Base-by-base conservation (phyloP, 2,329 filamentous ascomycete genomes). In the Botrytis paeoniae region DNA sequence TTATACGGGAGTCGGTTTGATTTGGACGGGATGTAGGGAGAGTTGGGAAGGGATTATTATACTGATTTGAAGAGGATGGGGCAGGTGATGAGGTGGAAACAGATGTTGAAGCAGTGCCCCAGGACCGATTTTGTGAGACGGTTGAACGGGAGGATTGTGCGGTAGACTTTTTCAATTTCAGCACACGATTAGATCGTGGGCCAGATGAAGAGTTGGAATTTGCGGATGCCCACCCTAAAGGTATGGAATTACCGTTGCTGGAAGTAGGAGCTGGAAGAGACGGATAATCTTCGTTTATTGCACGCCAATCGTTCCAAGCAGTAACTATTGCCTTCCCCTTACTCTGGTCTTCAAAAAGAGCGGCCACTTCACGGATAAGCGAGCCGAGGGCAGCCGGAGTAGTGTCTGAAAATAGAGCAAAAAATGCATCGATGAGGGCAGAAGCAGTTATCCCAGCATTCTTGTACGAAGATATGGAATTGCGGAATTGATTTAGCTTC, bases 271-370 rank as follows among this genome's bases (percentile, higher is more conserved):
- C 92, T 1, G 95, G 95, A 0, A 98, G 85, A 2, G 93, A 93
- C 0, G 95, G 95, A 78, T 98, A 98, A 81, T 98, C 95, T 82
- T 98, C 95, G 77, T 97, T 97, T 83, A 97, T 96, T 54, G 94
- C 94, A 64, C 93, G 93, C 93, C 95, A 98, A 82, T 97, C 93
- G 78, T 94, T 93, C 94, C 95, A 98, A 1, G 95, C 93, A 78
- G 92, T 92, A 39, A 94, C 88, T 4, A 99, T 84, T 0, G 85
- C 86, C 70, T 92, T 90, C 1, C 89, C 89, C 80, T 97, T 97
- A 29, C 82, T 81, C 68, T 91, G 87, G 77, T 97, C 92, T 78
- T 99, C 95, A 78, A 96, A 98, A 18, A 99, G 89, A 70, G 98
- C 95, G 8, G 95, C 93, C 4, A 98, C 88, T 80, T 99, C 96